Conservation (phyloP, 2,329 filamentous ascomycete species). For the Seiridium unicorne region DNA sequence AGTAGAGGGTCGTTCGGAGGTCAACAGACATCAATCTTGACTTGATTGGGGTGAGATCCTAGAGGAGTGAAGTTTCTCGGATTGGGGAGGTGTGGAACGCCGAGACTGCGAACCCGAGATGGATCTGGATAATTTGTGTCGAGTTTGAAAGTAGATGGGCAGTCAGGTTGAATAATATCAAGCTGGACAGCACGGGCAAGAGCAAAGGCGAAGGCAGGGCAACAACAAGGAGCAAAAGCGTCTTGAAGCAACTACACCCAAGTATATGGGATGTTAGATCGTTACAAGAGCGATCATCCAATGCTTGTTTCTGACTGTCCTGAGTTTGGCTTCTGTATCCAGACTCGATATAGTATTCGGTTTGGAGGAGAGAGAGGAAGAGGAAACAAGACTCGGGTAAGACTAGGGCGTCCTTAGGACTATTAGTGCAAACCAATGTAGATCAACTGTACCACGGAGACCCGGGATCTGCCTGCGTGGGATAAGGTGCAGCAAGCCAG, state of each 20-base stretch:
- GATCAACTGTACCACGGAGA: conserved; percentile 3
- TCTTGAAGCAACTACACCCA: conserved; percentile 5
- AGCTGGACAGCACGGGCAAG: not conserved
- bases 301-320: not conserved
- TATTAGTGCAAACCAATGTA: not conserved
- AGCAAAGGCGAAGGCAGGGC: not conserved
- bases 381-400: not conserved
- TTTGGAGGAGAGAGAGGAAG: not conserved
- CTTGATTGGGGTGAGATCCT: conserved; percentile 22
- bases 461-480: not conserved
- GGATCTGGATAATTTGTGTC: not conserved
- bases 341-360: not conserved
- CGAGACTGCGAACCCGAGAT: not conserved
- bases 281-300: conserved; percentile 7
- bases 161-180: too few species aligned
- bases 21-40: conserved; percentile 61
- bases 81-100: not conserved
- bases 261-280: conserved; percentile 4
- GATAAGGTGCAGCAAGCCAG: not conserved
- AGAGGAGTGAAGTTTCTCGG: not conserved
- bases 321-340: not conserved
- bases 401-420: not conserved
- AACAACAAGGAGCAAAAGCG: conserved; percentile 8
- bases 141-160: not conserved
- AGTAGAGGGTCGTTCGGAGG: conserved; percentile 53